Evolutionary conservation across 306 rosid species (phyloP).

Genomic region (Dicorynia guianensis): DNA sequence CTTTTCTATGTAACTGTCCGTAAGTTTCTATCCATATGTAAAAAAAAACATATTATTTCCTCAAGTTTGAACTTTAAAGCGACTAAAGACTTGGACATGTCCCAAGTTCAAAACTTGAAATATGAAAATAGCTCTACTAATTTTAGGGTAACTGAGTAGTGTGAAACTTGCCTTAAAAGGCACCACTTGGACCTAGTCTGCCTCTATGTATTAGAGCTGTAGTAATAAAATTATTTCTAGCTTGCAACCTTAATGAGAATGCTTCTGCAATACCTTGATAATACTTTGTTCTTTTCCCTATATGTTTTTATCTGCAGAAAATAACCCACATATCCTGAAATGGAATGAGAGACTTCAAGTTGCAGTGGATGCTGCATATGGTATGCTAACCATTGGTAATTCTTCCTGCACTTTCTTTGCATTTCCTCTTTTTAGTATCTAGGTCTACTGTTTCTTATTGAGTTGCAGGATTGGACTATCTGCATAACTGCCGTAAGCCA

Average conservation of each 20-base stretch:
- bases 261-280: too few species aligned
- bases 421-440: not conserved
- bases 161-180: too few species aligned
- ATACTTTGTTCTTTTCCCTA: not conserved
- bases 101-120: too few species aligned
- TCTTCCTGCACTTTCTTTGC: not conserved
- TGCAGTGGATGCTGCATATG: slow-evolving; percentile 37
- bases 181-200: not conserved
- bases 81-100: too few species aligned
- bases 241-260: not conserved
- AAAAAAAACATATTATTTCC: too few species aligned
- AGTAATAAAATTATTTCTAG: not conserved
- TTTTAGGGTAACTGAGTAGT: too few species aligned
- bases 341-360: slow-evolving; percentile 39
- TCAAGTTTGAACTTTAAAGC: too few species aligned
- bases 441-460: not conserved
- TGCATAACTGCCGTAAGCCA: slow-evolving; percentile 52
- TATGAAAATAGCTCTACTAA: too few species aligned
- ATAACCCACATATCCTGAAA: slow-evolving; percentile 10
- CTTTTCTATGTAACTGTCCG: too few species aligned
- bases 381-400: not conserved
- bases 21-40: too few species aligned
- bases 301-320: slow-evolving; percentile 16
- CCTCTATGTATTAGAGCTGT: not conserved
- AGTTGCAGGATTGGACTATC: slow-evolving; percentile 47